phyloP scores from a whole-genome alignment of 352 stramenopile species.

The Phytophthora sp. region DNA sequence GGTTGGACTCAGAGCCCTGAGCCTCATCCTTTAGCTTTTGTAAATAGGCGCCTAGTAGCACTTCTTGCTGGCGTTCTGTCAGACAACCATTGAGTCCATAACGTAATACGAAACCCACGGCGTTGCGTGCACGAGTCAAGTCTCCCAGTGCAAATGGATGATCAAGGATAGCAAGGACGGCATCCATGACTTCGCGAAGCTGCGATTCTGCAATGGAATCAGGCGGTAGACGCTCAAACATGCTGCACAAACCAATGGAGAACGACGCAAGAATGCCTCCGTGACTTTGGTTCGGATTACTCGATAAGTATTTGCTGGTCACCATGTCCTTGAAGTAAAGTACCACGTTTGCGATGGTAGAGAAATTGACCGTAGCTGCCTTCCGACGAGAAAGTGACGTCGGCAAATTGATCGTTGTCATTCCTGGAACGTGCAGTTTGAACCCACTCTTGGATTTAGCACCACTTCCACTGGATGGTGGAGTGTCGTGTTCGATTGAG shows the following conservation, averaged over 20 bases:
- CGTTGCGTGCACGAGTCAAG: conserved; percentile 79
- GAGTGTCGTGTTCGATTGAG: conserved; percentile 31
- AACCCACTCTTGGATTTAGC: conserved; percentile 72
- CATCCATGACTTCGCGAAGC: conserved; percentile 72
- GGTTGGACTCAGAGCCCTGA: conserved; percentile 43
- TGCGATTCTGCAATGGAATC: conserved; percentile 68
- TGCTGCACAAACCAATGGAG: conserved; percentile 72
- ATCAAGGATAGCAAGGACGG: conserved; percentile 71
- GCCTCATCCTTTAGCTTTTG: conserved; percentile 53
- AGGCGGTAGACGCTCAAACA: conserved; percentile 75
- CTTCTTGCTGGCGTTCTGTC: conserved; percentile 73
- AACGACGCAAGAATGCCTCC: conserved; percentile 77
- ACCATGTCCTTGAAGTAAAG: conserved; percentile 83
- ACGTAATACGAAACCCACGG: conserved; percentile 77
- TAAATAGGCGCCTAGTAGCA: conserved; percentile 65
- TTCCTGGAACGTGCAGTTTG: conserved; percentile 75
- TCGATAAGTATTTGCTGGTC: conserved; percentile 62
- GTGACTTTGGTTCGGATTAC: conserved; percentile 55
- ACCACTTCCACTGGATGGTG: conserved; percentile 19
- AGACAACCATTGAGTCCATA: conserved; percentile 65
- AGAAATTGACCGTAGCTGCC: conserved; percentile 64
- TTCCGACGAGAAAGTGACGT: conserved; percentile 64
- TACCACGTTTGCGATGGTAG: conserved; percentile 75
- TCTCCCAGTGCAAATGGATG: conserved; percentile 74
- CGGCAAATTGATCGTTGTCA: conserved; percentile 57